phyloP scores from a whole-genome alignment of 768 basidiomycete species.

The Sistotremastrum niveocremeum region DNA sequence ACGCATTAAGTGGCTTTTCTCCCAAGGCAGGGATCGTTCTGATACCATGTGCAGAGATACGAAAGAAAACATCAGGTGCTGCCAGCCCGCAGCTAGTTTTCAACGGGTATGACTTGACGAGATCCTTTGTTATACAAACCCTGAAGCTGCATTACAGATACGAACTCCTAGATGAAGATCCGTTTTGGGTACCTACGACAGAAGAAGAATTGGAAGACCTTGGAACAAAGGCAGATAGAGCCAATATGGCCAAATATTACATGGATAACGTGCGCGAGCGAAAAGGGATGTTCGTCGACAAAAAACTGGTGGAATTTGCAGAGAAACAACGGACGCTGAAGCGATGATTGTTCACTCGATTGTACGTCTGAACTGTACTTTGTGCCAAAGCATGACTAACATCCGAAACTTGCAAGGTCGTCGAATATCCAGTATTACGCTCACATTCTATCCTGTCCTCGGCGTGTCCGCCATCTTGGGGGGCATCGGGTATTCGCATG shows the following conservation, averaged over 20 bases:
- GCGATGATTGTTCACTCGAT: slow-evolving; percentile 12
- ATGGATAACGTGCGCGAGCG: slow-evolving; percentile 84
- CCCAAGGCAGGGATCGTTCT: neutral
- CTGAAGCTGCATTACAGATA: slow-evolving; percentile 35
- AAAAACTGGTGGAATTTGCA: slow-evolving; percentile 88
- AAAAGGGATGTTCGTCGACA: slow-evolving; percentile 92
- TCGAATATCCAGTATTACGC: too few relatives aligned
- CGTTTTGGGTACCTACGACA: slow-evolving; percentile 96
- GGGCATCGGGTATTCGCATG: too few relatives aligned
- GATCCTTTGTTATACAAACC: neutral
- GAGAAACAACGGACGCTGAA: slow-evolving; percentile 92
- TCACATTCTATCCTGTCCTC: too few relatives aligned
- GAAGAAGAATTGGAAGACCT: slow-evolving; percentile 95
- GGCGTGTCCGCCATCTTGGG: too few relatives aligned
- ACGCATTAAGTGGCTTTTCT: slow-evolving; percentile 11
- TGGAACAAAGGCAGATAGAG: slow-evolving; percentile 88
- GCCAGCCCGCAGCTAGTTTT: slow-evolving; percentile 97
- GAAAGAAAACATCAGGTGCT: slow-evolving; percentile 91
- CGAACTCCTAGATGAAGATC: slow-evolving; percentile 86
- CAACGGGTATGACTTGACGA: slow-evolving; percentile 50
- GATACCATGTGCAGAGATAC: slow-evolving; percentile 53
- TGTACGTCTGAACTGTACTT: too few relatives aligned
- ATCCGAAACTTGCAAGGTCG: too few relatives aligned
- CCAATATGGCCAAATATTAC: slow-evolving; percentile 87
- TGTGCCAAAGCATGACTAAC: too few relatives aligned